These are phyloP conservation scores for Barnettozyma siamensis DNA, from an alignment of 805 yeast species.

Conservation along the genomic window DNA sequence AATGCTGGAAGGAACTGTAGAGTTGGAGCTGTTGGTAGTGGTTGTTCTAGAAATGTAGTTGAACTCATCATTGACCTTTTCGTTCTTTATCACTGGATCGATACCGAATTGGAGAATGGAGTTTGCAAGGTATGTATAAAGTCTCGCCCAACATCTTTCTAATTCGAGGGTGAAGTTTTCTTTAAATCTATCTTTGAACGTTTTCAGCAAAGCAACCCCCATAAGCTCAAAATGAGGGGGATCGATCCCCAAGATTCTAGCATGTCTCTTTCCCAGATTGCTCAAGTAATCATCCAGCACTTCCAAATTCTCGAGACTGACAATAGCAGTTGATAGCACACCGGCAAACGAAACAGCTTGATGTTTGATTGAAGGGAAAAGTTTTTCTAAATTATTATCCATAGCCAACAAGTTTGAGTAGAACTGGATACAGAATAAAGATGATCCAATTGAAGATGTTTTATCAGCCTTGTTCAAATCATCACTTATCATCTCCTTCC, in stretches of 20 bases:
- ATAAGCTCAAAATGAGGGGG: slow-evolving; percentile 60
- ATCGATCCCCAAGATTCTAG: slow-evolving; percentile 70
- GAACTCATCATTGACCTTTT: slow-evolving; percentile 16
- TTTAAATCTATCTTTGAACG: slow-evolving; percentile 60
- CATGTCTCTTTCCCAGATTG: slow-evolving; percentile 67
- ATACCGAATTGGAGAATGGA: slow-evolving; percentile 48
- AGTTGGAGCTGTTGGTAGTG: background rate
- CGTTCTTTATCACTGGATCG: slow-evolving; percentile 35
- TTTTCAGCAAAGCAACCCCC: slow-evolving; percentile 67
- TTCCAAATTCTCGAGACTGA: slow-evolving; percentile 54
- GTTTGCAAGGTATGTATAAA: slow-evolving; percentile 65
- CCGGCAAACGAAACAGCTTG: slow-evolving; percentile 82
- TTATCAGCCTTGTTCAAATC: slow-evolving; percentile 18
- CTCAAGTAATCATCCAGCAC: slow-evolving; percentile 53
- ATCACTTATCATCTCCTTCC: slow-evolving; percentile 35
- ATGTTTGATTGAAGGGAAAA: slow-evolving; percentile 71
- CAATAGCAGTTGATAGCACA: slow-evolving; percentile 61
- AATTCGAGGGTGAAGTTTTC: slow-evolving; percentile 48
- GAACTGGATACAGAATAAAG: slow-evolving; percentile 70
- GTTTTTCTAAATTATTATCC: slow-evolving; percentile 53
- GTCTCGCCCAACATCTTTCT: slow-evolving; percentile 66
- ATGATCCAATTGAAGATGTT: slow-evolving; percentile 38
- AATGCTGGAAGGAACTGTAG: slow-evolving; percentile 2
- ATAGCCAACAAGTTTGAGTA: slow-evolving; percentile 61
- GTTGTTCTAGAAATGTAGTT: background rate